Evolutionary conservation across 2,329 filamentous ascomycete species (phyloP).

Genomic region (Microcyclospora tardicrescens): DNA sequence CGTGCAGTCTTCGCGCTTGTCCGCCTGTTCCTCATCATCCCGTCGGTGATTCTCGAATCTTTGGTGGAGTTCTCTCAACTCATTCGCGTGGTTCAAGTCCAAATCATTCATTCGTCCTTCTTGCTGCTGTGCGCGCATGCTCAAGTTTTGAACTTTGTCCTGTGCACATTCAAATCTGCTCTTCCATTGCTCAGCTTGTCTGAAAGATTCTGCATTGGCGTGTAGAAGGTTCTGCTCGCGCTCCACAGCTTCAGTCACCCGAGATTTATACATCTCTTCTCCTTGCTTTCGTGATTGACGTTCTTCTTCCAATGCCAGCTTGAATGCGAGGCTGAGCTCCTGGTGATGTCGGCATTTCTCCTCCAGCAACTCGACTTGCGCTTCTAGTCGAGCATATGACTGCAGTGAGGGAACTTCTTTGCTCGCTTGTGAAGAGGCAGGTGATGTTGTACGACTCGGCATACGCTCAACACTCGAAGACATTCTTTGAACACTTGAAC

Average conservation of each 20-base stretch:
- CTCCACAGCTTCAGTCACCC: slow-evolving; percentile 8
- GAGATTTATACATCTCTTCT: slow-evolving; percentile 8
- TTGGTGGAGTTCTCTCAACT: slow-evolving; percentile 11
- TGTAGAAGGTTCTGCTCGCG: slow-evolving; percentile 12
- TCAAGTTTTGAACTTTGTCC: slow-evolving; percentile 1
- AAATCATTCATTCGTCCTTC: slow-evolving; percentile 4
- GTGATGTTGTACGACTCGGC: too few species aligned
- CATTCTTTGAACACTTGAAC: too few species aligned
- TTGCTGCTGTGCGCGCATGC: slow-evolving; percentile 7
- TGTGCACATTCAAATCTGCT: neutral
- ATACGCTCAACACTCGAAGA: too few species aligned
- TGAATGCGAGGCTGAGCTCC: slow-evolving; percentile 14
- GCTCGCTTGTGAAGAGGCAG: too few species aligned
- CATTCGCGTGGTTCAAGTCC: slow-evolving; percentile 6
- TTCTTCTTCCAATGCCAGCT: slow-evolving; percentile 15
- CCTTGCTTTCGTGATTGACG: slow-evolving; percentile 11
- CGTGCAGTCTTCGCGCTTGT: too few species aligned
- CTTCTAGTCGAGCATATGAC: too few species aligned
- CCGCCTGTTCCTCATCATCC: slow-evolving; percentile 2
- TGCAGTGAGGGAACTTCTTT: too few species aligned
- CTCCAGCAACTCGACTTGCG: slow-evolving; percentile 10
- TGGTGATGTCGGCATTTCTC: slow-evolving; percentile 16
- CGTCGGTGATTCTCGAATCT: slow-evolving; percentile 9
- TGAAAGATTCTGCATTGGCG: slow-evolving; percentile 13
- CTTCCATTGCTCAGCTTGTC: slow-evolving; percentile 10